Base-by-base conservation (phyloP, 169 alveolate genomes). In the Fabrea salina region DNA sequence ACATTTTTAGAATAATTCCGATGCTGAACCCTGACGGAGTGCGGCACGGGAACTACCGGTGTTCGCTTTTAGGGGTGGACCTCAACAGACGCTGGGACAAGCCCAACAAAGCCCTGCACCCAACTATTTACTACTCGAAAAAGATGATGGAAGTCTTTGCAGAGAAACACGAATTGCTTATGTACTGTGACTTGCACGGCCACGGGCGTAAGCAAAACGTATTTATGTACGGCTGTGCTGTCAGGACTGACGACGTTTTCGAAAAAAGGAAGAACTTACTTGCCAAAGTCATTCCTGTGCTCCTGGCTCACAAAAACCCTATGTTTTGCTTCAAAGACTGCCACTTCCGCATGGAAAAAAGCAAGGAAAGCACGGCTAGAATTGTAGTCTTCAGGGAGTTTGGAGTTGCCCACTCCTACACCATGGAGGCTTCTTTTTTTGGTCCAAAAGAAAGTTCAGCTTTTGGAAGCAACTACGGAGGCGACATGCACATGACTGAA, bases 1-100 rank as follows among this genome's bases (percentile, higher is more conserved):
- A 86, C 82, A 93, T 91, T 3, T 93, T 96, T 82, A 86, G 90
- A 79, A 91, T 94, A 22, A 82, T 96, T 2, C 98, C 98, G 0
- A 96, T 96, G 97, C 77, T 92, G 50, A 96, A 96, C 70, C 91
- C 92, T 1, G 98, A 96, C 75, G 98, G 98, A 5, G 97, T 94
- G 4, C 83, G 94, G 5, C 86, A 87, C 43, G 98, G 98, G 3
- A 96, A 96, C 85, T 88, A 92, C 39, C 70, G 98, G 64, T 89
- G 95, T 40, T 89, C 94, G 1, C 58, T 96, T 30, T 67, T 91
- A 2, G 98, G 98, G 16, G 88, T 87, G 19, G 97, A 94, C 79
- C 72, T 92, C 54, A 94, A 94, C 57, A 82, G 97, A 39, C 67
- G 92, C 25, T 94, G 96, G 93, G 75, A 78, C 6, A 78, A 79